These are phyloP conservation scores for Jacaranda copaia DNA, from an alignment of 257 asterid species.

Conservation along the genomic window DNA sequence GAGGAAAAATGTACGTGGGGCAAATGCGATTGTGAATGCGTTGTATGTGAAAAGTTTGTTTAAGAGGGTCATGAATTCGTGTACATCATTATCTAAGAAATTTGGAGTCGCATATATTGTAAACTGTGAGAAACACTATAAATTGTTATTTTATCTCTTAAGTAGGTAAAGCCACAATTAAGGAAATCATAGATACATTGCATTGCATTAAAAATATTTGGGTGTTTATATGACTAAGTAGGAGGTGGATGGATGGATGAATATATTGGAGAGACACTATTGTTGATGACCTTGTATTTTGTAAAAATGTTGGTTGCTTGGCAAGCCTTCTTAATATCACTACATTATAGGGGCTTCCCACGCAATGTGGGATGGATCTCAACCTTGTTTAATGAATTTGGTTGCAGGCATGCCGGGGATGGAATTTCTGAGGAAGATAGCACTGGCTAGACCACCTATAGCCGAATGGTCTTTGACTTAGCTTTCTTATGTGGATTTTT, in stretches of 20 bases:
- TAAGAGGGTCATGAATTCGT: not conserved
- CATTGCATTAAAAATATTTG: too few species aligned
- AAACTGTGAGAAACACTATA: too few species aligned
- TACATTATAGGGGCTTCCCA: too few species aligned
- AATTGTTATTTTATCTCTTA: too few species aligned
- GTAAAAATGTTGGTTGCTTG: not conserved
- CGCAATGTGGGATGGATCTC: not conserved
- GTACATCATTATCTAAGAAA: not conserved
- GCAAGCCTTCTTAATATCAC: too few species aligned
- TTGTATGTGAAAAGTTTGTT: not conserved
- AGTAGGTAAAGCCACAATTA: too few species aligned
- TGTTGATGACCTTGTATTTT: not conserved
- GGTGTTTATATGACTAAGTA: too few species aligned
- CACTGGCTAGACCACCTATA: slow-evolving; percentile 36
- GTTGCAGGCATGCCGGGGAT: slow-evolving; percentile 49
- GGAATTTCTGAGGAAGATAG: slow-evolving; percentile 44
- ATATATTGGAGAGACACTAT: not conserved
- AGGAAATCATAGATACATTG: too few species aligned
- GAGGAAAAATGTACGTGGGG: not conserved
- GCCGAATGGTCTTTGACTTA: slow-evolving; percentile 20
- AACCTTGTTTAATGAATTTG: slow-evolving; percentile 23
- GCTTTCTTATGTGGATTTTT: slow-evolving; percentile 4
- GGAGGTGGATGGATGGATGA: too few species aligned
- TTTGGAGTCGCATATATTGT: too few species aligned
- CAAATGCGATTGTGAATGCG: not conserved